A percentile compares a stretch with the other conserved stretches of the same genome.
Evolutionary conservation across 2,329 filamentous ascomycete genomes (phyloP).

Genomic region (Epichloe sp.): DNA sequence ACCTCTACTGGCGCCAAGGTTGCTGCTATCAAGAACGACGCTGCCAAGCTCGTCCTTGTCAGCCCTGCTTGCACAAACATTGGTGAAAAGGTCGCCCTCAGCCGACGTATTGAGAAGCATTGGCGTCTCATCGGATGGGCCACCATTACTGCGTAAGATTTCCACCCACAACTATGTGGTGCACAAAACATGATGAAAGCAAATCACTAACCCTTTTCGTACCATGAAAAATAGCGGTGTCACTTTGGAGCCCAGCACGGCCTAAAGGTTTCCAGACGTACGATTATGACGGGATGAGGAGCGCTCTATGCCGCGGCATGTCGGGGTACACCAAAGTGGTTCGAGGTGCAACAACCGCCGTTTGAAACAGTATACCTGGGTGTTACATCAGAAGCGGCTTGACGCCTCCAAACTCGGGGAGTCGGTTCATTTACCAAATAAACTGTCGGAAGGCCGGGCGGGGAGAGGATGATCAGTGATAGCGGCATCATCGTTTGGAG

Average conservation of each 20-base stretch:
- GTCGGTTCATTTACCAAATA: background rate
- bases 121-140: slow-evolving; percentile 93
- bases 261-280: slow-evolving; percentile 17
- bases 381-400: slow-evolving; percentile 1
- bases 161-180: background rate
- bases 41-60: slow-evolving; percentile 85
- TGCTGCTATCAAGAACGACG: slow-evolving; percentile 92
- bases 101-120: slow-evolving; percentile 96
- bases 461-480: background rate
- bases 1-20: slow-evolving; percentile 97
- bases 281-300: slow-evolving; percentile 5
- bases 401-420: background rate
- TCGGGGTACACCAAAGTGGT: background rate
- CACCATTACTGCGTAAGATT: slow-evolving; percentile 56
- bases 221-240: slow-evolving; percentile 29
- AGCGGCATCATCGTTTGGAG: background rate
- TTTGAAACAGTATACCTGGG: background rate
- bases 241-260: slow-evolving; percentile 37
- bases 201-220: background rate
- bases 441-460: background rate
- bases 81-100: slow-evolving; percentile 94
- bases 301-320: background rate
- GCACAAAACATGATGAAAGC: background rate
- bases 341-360: background rate
- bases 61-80: slow-evolving; percentile 93